These are phyloP conservation scores for Tylopilus plumbeoviolaceoides DNA, from an alignment of 768 basidiomycete species.

Conservation along the genomic window DNA sequence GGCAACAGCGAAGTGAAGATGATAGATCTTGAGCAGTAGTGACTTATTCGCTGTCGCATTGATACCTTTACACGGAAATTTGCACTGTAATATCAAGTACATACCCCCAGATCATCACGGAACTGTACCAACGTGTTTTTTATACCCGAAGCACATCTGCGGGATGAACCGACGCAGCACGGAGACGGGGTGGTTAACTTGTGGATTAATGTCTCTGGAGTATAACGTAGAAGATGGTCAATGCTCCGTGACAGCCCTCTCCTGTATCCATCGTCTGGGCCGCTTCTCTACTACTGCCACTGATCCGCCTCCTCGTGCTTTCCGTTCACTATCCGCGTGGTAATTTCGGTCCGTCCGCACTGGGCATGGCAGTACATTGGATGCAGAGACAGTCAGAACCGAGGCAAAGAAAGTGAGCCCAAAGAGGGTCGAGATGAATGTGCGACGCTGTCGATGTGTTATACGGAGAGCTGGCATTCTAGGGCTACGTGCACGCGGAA, in stretches of 20 bases:
- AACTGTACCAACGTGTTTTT: constrained; percentile 21
- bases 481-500: constrained; percentile 37
- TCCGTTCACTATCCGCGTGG: constrained; percentile 50
- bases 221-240: constrained; percentile 5
- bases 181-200: not conserved
- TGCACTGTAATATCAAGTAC: constrained; percentile 28
- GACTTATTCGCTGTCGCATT: constrained; percentile 11
- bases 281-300: constrained; percentile 53
- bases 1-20: constrained; percentile 33
- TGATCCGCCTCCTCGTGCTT: constrained; percentile 21
- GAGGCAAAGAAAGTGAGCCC: constrained; percentile 76
- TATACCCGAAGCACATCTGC: constrained; percentile 10
- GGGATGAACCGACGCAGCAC: not conserved
- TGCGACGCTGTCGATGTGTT: constrained; percentile 56
- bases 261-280: constrained; percentile 80
- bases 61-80: constrained; percentile 26
- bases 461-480: constrained; percentile 63
- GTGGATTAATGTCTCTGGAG: not conserved
- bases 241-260: constrained; percentile 36
- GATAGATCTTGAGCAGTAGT: constrained; percentile 12
- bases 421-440: constrained; percentile 75
- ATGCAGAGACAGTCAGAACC: constrained; percentile 76
- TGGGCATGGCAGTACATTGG: constrained; percentile 76
- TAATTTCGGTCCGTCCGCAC: constrained; percentile 56
- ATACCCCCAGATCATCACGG: constrained; percentile 19